These are phyloP conservation scores for Fraxinus greggii DNA, from an alignment of 305 asterid species.

Conservation along the genomic window DNA sequence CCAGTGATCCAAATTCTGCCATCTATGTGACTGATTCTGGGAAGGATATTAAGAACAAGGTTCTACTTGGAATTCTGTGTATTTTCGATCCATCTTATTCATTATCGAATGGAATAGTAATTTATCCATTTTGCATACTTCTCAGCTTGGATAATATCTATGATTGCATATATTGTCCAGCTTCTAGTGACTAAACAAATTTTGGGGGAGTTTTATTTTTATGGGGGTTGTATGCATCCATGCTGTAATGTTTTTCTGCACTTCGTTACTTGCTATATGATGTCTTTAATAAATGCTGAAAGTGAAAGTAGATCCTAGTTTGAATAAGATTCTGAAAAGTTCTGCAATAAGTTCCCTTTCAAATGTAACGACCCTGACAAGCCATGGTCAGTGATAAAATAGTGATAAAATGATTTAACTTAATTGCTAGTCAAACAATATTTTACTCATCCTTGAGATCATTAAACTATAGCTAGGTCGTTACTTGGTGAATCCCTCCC, in stretches of 20 bases:
- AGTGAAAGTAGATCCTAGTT: neutral
- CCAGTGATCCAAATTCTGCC: conserved; percentile 91
- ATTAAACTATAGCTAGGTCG: neutral
- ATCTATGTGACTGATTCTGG: conserved; percentile 90
- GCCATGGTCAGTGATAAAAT: neutral
- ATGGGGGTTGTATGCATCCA: neutral
- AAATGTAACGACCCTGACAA: neutral
- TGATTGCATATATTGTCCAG: neutral
- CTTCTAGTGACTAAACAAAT: neutral
- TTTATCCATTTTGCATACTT: neutral
- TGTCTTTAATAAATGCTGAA: neutral
- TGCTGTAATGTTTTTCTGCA: neutral
- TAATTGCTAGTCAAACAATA: neutral
- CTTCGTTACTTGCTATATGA: neutral
- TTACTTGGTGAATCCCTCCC: neutral
- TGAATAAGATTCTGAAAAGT: neutral
- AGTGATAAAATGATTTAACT: neutral
- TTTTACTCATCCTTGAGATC: neutral
- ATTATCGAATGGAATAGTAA: neutral
- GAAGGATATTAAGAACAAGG: conserved; percentile 85
- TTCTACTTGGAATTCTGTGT: conserved; percentile 17
- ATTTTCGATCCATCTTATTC: neutral
- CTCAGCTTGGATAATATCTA: neutral
- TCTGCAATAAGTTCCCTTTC: neutral
- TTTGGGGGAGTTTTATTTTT: neutral